These are phyloP conservation scores for Phytopythium boreale DNA, from an alignment of 352 stramenopile species.

Conservation along the genomic window DNA sequence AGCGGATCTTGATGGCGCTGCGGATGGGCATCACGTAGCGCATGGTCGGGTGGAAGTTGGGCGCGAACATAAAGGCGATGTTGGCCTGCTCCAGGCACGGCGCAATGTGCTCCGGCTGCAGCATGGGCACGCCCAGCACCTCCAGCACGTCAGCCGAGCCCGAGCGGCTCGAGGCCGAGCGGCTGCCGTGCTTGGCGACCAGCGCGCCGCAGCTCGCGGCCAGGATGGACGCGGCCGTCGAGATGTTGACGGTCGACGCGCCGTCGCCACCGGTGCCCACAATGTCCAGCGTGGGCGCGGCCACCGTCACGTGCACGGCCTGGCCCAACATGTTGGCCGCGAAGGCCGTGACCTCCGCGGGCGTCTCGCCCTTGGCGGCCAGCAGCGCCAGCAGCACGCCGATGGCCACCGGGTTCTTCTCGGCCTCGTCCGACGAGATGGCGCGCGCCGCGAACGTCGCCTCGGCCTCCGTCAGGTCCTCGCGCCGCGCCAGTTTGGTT, in stretches of 20 bases:
- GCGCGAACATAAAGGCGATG: constrained; percentile 98
- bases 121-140: constrained; percentile 94
- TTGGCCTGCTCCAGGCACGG: constrained; percentile 90
- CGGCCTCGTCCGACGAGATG: constrained; percentile 65
- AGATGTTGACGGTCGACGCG: constrained; percentile 98
- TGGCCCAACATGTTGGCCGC: constrained; percentile 95
- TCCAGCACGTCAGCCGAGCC: constrained; percentile 97
- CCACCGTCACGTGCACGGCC: constrained; percentile 77
- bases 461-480: constrained; percentile 72
- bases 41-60: constrained; percentile 97
- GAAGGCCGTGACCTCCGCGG: constrained; percentile 94
- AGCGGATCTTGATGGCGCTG: constrained; percentile 95
- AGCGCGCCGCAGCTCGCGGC: constrained; percentile 91
- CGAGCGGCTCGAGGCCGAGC: constrained; percentile 93
- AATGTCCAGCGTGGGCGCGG: constrained; percentile 95
- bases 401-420: constrained; percentile 65
- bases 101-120: constrained; percentile 89
- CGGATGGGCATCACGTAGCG: constrained; percentile 93
- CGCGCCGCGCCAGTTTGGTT: constrained; percentile 63
- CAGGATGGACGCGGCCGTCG: constrained; percentile 93
- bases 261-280: constrained; percentile 98
- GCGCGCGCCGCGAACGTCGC: constrained; percentile 64
- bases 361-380: constrained; percentile 93
- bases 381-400: constrained; percentile 94
- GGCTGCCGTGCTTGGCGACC: constrained; percentile 97